Evolutionary conservation across 75 land plant species (phyloP), one percentile per base, ranked within the genome.

Genomic region (Gnetum montanum): DNA sequence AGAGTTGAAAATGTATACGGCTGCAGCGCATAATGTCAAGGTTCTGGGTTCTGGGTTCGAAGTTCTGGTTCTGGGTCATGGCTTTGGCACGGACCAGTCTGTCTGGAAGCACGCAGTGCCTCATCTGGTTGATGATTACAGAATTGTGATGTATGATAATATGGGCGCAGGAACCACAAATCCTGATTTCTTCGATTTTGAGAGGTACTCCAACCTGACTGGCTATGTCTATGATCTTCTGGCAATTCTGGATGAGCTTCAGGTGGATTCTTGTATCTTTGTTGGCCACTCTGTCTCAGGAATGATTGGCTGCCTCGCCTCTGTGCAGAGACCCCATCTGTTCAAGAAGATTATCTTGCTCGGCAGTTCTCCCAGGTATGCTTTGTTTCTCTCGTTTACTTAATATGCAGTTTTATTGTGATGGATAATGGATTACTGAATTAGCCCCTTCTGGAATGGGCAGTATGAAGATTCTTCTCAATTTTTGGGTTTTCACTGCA

Each of bases 61-160:
- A 61, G 43, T 68, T 25, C 80, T 92, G 22, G 89, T 92, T 5
- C 70, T 92, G 27, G 92, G 82, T 4, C 98, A 92, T 43, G 98
- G 98, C 23, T 89, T 92, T 62, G 98, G 98, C 30, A 88, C 98
- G 33, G 96, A 92, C 54, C 98, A 92, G 52, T 85, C 96, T 38
- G 82, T 92, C 62, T 92, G 98, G 98, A 84, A 85, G 71, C 96
- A 92, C 60, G 61, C 85, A 12, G 57, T 85, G 10, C 98, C 98
- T 2, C 90, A 88, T 68, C 82, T 92, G 13, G 70, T 85, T 1
- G 71, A 76, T 20, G 79, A 81, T 8, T 85, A 75, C 75, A 69
- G 74, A 28, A 68, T 92, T 34, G 50, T 92, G 4, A 58, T 92
- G 3, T 92, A 70, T 63, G 98, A 92, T 43, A 84, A 77, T 72